Base-by-base conservation (phyloP, 345 rosid species). In the Raphanus sativus region DNA sequence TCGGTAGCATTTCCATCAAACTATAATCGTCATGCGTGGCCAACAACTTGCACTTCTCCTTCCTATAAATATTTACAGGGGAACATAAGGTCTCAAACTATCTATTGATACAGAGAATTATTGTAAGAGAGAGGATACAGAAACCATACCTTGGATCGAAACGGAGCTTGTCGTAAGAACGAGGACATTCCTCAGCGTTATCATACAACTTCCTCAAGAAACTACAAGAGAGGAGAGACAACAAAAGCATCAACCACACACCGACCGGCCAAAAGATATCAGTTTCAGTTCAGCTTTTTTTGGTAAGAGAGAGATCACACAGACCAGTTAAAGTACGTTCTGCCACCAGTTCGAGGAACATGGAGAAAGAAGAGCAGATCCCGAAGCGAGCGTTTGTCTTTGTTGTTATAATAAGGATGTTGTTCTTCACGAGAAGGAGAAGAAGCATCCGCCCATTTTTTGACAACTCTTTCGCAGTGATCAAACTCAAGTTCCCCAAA, bases 331-430 rank as follows among this genome's bases (percentile, higher is more conserved):
- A 88, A 92, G 74, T 92, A 95, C 2, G 98, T 85, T 16, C 99
- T 89, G 33, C 99, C 99, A 79, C 99, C 99, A 6, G 99, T 95
- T 77, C 99, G 85, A n/a, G 98, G 99, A 74, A 95, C 84, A 82
- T 95, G 99, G 54, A 95, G 91, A 84, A 95, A 95, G 79, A 92
- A 92, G 65, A 95, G 82, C 80, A 95, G 80, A 78, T 90, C 98
- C 59, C 71, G 84, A 48, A 95, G 89, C 7, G 79, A 85, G 78
- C 87, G 96, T 63, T 83, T 87, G 71, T 89, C 89, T 54, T 83
- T 88, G 62, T 71, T 76, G n/a, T n/a, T n/a, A n/a, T n/a, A n/a
- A n/a, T n/a, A n/a, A n/a, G n/a, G n/a, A 36, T 38, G 45, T 7
- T 85, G 85, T 73, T 83, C 83, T 75, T 82, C 85, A 59, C 75